Evolutionary conservation across 2,329 filamentous ascomycete genomes (phyloP).

Genomic region (Aspergillus sp.): DNA sequence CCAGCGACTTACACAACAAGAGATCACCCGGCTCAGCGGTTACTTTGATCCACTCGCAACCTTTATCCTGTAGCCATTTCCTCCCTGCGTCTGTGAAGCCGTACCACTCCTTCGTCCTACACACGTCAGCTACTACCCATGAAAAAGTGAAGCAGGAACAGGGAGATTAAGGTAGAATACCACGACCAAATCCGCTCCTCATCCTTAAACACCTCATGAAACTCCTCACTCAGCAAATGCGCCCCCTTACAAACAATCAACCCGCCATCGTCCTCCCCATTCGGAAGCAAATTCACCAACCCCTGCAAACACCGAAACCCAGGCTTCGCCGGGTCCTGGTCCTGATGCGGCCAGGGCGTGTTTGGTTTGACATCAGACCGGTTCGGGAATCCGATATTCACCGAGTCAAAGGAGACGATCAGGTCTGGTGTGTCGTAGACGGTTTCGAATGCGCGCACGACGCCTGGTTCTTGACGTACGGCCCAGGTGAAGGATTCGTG

Average conservation of each 20-base stretch:
- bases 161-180: background rate
- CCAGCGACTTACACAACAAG: constrained; percentile 32
- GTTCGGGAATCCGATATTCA: constrained; percentile 49
- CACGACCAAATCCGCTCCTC: constrained; percentile 23
- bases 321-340: constrained; percentile 45
- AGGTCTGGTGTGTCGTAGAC: constrained; percentile 48
- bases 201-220: constrained; percentile 30
- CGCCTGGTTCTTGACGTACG: constrained; percentile 48
- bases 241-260: constrained; percentile 37
- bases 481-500: constrained; percentile 54
- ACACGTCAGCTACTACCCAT: background rate
- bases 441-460: constrained; percentile 48
- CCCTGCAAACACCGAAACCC: constrained; percentile 54
- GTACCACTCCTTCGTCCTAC: constrained; percentile 32
- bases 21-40: constrained; percentile 47
- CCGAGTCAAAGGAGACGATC: constrained; percentile 51
- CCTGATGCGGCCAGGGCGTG: constrained; percentile 49
- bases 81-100: constrained; percentile 30
- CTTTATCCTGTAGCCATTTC: constrained; percentile 34
- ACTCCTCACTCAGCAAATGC: constrained; percentile 32
- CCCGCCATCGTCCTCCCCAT: constrained; percentile 40
- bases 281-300: constrained; percentile 46
- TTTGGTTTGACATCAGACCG: constrained; percentile 21
- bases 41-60: constrained; percentile 36
- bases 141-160: too few species aligned